These are phyloP conservation scores for Neurospora sp. DNA, from an alignment of 2,329 filamentous ascomycete species.

Conservation along the genomic window DNA sequence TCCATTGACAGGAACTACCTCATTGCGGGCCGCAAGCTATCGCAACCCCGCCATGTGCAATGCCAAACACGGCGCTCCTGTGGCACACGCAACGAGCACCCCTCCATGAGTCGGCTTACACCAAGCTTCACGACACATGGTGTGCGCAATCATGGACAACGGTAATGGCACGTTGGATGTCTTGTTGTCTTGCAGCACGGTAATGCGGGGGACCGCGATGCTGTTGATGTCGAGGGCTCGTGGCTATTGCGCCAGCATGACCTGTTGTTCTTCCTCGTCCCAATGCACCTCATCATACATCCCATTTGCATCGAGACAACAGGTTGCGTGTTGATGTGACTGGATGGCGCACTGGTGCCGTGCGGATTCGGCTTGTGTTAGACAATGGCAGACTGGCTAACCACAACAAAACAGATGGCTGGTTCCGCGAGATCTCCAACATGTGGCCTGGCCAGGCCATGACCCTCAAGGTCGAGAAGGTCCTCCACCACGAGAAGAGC, in stretches of 20 bases:
- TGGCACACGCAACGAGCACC: background rate
- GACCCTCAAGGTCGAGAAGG: constrained; percentile 95
- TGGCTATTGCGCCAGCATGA: background rate
- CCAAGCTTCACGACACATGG: background rate
- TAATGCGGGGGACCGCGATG: background rate
- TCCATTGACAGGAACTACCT: background rate
- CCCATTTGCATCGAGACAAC: background rate
- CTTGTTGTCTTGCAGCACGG: background rate
- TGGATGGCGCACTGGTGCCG: background rate
- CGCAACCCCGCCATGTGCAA: background rate
- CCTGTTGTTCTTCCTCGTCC: background rate
- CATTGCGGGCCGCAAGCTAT: background rate
- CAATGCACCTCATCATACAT: background rate
- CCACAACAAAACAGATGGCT: constrained; percentile 64
- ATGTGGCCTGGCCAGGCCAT: constrained; percentile 99
- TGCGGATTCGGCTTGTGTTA: background rate
- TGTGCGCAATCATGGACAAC: background rate
- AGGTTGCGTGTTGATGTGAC: background rate
- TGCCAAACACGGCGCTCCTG: background rate
- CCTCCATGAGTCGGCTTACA: background rate
- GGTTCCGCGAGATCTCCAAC: constrained; percentile 97
- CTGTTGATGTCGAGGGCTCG: background rate
- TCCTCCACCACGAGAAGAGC: constrained; percentile 98
- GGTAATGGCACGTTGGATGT: background rate
- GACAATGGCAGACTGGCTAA: background rate